Evolutionary conservation across 73 alveolate genomes (phyloP), one percentile per base, ranked within the genome.

Genomic region (Paraurostyla sp.): DNA sequence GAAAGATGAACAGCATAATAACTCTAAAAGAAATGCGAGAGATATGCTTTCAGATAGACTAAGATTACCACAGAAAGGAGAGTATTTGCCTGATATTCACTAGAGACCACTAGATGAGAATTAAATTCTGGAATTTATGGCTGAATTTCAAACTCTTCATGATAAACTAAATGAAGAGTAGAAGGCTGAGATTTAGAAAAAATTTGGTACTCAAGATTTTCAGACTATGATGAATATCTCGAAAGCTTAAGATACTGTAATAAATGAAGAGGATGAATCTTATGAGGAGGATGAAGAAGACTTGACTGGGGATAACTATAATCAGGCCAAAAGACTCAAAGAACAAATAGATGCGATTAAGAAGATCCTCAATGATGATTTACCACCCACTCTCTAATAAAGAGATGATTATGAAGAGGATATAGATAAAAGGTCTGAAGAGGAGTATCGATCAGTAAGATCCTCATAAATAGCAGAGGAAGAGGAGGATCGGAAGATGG

Each of bases 401-500:
- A 27, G 25, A 60, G 78, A 60, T 6, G 13, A 32, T 16, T 45
- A 60, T 30, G 49, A 60, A 6, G 30, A 16, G 13, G 50, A 9
- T 25, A 50, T 27, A 2, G 13, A 16, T 27, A 18, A 25, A 32
- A 60, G 23, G 22, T 60, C 78, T 7, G 78, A 60, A 6, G 78
- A 50, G 9, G 78, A 60, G 22, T 60, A 60, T 27, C 15, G 15
- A 3, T 60, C 78, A 7, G 30, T 60, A 7, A 60, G 78, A 60
- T 60, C 78, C 30, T 60, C 78, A 60, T 27, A 60, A 60, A 27
- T 60, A 16, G 78, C 78, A 16, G 78, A 60, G 9, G 78, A 60
- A 60, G 78, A 60, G 22, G 78, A 60, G 30, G 78, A 60, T 6
- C 3, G 32, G 4, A 22, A 60, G 32, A 60, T 60, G 51, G 45